phyloP scores from a whole-genome alignment of 1,284 basidiomycete genomes.

The Irpex sp. region DNA sequence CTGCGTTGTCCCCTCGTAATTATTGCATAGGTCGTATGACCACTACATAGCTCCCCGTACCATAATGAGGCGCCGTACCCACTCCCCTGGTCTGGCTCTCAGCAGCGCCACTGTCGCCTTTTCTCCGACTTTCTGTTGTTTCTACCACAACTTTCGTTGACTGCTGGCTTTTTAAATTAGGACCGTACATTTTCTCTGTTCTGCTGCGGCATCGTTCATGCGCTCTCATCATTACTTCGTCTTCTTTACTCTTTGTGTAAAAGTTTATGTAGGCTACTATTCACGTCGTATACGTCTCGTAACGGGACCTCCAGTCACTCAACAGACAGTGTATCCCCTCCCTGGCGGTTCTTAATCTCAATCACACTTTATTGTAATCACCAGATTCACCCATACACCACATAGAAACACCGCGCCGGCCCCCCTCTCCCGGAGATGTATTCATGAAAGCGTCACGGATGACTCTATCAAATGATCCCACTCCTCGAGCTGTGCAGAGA shows the following conservation, averaged over 20 bases:
- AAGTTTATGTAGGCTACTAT: conserved; percentile 13
- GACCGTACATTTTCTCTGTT: conserved; percentile 11
- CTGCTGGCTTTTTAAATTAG: conserved; percentile 1
- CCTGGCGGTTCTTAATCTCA: conserved; percentile 32
- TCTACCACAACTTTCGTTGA: background rate
- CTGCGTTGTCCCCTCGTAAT: conserved; percentile 17
- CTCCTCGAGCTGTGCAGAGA: no score
- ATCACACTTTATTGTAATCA: conserved; percentile 10
- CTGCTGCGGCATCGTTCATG: conserved; percentile 3
- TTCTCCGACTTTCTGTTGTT: background rate
- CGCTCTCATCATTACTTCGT: background rate
- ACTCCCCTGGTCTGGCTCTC: background rate
- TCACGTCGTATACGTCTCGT: conserved; percentile 6
- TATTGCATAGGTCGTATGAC: conserved; percentile 18
- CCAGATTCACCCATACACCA: background rate
- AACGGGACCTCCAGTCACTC: conserved; percentile 6
- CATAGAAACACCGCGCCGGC: background rate
- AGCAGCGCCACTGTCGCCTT: conserved; percentile 9
- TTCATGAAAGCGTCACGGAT: background rate
- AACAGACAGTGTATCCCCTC: conserved; percentile 25
- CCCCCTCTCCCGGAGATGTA: background rate
- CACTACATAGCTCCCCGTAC: conserved; percentile 7
- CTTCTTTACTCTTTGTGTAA: conserved; percentile 18
- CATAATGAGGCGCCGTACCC: conserved; percentile 9
- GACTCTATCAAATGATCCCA: background rate